phyloP scores from a whole-genome alignment of 2,329 filamentous ascomycete species.

The Diaporthe velutina region DNA sequence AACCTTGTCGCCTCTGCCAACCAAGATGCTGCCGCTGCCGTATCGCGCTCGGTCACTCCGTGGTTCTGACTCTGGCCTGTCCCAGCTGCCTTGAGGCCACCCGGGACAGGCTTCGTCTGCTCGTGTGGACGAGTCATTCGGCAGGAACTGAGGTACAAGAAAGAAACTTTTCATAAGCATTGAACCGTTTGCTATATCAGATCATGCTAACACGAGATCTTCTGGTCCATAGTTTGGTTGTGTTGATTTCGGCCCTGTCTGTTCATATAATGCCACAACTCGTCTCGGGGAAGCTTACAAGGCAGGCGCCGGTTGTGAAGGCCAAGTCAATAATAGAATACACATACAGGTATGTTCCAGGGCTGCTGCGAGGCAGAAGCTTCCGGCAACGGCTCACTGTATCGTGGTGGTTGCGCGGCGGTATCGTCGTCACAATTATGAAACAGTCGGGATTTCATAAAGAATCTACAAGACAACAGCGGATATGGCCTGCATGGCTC shows the following conservation, averaged over 20 bases:
- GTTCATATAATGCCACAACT: not conserved
- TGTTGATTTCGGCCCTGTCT: not conserved
- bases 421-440: not conserved
- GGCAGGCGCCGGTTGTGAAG: not conserved
- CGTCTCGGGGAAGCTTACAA: not conserved
- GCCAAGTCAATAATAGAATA: not conserved
- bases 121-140: not conserved
- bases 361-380: not conserved
- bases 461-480: not conserved
- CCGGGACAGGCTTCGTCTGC: not conserved
- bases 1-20: constrained; percentile 3
- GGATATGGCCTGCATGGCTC: not conserved
- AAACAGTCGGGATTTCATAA: not conserved
- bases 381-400: not conserved
- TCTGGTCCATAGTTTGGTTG: not conserved
- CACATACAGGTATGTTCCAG: not conserved
- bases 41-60: not conserved
- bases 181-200: not conserved
- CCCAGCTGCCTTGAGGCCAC: not conserved
- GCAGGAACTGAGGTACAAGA: not conserved
- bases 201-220: constrained; percentile 1
- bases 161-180: not conserved
- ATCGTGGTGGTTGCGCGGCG: not conserved
- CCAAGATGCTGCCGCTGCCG: not conserved
- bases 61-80: not conserved